phyloP scores from a whole-genome alignment of 345 rosid species.

The Eucalyptus pumila region DNA sequence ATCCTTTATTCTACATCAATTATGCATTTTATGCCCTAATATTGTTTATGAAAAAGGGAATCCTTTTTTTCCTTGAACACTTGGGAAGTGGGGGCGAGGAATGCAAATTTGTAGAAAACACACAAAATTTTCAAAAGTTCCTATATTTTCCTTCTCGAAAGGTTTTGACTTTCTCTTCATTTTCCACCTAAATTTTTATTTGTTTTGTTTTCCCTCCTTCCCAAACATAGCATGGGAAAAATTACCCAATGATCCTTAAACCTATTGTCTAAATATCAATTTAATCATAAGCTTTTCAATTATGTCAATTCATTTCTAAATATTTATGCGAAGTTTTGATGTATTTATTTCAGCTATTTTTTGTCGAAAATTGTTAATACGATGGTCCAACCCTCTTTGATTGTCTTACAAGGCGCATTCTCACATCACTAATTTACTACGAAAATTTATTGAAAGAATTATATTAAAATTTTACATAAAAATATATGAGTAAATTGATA shows the following conservation, averaged over 20 bases:
- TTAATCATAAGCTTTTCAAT: accelerated
- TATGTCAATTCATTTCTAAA: neutral
- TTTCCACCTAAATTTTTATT: neutral
- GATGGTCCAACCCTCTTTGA: neutral
- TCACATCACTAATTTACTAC: accelerated
- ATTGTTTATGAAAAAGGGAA: neutral
- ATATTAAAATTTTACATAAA: no score
- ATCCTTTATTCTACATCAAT: neutral
- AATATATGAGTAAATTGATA: no score
- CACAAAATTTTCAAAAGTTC: neutral
- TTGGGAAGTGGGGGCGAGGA: neutral
- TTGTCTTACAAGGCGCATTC: accelerated
- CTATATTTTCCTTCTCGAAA: neutral
- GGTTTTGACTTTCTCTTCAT: neutral
- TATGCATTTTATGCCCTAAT: neutral
- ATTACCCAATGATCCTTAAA: neutral
- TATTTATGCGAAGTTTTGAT: neutral
- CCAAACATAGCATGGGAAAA: neutral
- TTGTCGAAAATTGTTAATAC: neutral
- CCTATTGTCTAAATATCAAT: accelerated
- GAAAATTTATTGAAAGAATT: neutral
- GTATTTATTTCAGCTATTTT: neutral
- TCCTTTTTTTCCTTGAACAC: neutral
- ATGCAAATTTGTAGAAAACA: neutral
- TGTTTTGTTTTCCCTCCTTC: neutral